Evolutionary conservation across 805 yeast species (phyloP), one percentile per base, ranked within the genome.

Genomic region (Blastobotrys attinorum): DNA sequence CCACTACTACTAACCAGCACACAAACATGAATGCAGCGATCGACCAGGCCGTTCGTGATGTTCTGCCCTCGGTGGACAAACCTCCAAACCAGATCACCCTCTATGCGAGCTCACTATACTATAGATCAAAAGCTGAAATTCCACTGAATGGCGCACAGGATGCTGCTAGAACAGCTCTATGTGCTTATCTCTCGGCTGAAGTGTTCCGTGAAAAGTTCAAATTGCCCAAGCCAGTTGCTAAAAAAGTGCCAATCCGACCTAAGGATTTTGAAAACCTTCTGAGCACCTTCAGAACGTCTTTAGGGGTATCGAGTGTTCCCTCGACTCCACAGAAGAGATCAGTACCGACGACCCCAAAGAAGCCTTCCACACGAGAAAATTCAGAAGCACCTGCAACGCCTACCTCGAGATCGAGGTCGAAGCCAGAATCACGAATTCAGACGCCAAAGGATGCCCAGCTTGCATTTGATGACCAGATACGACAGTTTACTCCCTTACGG

Each of bases 401-500:
- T 3, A 25, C 37, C 15, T n/a, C n/a, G n/a, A n/a, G n/a, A n/a
- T n/a, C n/a, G n/a, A n/a, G n/a, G n/a, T n/a, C n/a, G n/a, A 34
- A 11, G 22, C 37, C 37, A 15, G 7, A 11, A 20, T 34, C 11
- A 11, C 17, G n/a, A 38, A 18, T 25, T 34, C 17, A 10, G 21
- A 7, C 31, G 16, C 15, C 16, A 17, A n/a, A 22, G 17, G 37
- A 31, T 22, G 5, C 36, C 37, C 3, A 16, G 31, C 34, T 15
- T 13, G 10, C 20, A 37, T n/a, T 22, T 10, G 10, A 16, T 15
- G 31, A 13, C 8, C 18, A n/a, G 16, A 6, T 18, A 36, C 17
- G 17, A 32, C 34, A 18, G 36, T 20, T 47, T 44, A 5, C 29
- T 21, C 37, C 43, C 20, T 39, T 31, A 5, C 10, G 29, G 43